Evolutionary conservation across 208 protist genomes (phyloP).

Genomic region (Giardia muris): DNA sequence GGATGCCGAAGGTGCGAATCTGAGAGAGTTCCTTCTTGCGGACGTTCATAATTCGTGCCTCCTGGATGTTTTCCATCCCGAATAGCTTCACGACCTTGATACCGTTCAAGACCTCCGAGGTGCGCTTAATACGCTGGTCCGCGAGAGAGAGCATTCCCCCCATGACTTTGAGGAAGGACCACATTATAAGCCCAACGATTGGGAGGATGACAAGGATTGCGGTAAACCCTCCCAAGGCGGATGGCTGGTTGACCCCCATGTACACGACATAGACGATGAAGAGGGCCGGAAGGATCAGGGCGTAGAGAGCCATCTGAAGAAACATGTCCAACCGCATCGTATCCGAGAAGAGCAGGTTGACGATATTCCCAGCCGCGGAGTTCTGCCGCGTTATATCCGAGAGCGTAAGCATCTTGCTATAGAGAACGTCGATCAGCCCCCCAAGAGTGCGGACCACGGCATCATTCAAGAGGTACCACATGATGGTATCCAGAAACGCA

Average conservation of each 20-base stretch:
- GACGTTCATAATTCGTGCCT: slow-evolving; percentile 31
- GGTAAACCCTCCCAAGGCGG: slow-evolving; percentile 43
- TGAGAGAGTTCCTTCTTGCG: slow-evolving; percentile 25
- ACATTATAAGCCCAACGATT: slow-evolving; percentile 37
- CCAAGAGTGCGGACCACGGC: neutral
- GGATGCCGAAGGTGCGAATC: neutral
- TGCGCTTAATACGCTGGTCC: slow-evolving; percentile 49
- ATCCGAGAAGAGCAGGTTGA: slow-evolving; percentile 51
- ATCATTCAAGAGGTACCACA: neutral
- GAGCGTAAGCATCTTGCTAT: neutral
- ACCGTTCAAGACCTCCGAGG: slow-evolving; percentile 48
- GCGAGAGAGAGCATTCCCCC: slow-evolving; percentile 16
- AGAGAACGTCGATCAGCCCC: neutral
- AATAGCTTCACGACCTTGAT: slow-evolving; percentile 54
- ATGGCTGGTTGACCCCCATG: slow-evolving; percentile 39
- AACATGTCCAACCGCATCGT: slow-evolving; percentile 32
- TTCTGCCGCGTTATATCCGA: neutral
- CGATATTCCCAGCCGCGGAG: slow-evolving; percentile 48
- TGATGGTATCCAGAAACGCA: neutral
- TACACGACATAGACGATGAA: slow-evolving; percentile 45
- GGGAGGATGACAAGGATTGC: slow-evolving; percentile 47
- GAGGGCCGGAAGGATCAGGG: slow-evolving; percentile 43
- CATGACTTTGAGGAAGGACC: neutral
- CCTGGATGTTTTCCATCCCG: slow-evolving; percentile 49
- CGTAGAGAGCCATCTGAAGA: slow-evolving; percentile 32